A percentile compares a stretch with the other conserved stretches of the same genome.
Evolutionary conservation across 2,329 filamentous ascomycete species (phyloP).

Genomic region (Cercospora zeae-maydis): DNA sequence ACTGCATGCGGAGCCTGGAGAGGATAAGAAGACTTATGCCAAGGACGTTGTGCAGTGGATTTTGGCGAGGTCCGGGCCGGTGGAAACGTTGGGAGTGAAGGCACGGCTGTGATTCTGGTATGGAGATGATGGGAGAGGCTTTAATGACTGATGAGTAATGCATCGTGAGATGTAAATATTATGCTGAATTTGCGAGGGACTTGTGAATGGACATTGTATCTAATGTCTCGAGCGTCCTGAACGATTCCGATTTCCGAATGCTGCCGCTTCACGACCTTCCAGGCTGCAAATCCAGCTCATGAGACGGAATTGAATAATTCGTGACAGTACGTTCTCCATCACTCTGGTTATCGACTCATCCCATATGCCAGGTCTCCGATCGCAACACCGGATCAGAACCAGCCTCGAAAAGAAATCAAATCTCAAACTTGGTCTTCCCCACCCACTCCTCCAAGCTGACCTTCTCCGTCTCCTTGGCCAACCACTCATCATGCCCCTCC

Average conservation of each 20-base stretch:
- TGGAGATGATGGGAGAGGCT: background rate
- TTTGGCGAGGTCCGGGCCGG: constrained; percentile 23
- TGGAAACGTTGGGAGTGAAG: constrained; percentile 1
- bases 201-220: background rate
- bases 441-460: constrained; percentile 22
- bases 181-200: background rate
- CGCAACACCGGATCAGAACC: no score
- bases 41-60: constrained; percentile 38
- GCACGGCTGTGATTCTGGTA: background rate
- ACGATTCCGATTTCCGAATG: no score
- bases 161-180: background rate
- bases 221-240: background rate
- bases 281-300: background rate
- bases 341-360: background rate
- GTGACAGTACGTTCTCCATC: background rate
- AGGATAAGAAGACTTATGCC: constrained; percentile 36
- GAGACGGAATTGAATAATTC: background rate
- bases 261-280: no score
- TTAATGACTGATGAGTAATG: background rate
- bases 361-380: background rate
- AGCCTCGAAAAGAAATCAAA: background rate
- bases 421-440: background rate
- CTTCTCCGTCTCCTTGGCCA: constrained; percentile 25
- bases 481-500: constrained; percentile 27
- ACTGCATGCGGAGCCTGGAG: constrained; percentile 40